Base-by-base conservation (phyloP, 345 rosid species). In the Carallia brachiata region DNA sequence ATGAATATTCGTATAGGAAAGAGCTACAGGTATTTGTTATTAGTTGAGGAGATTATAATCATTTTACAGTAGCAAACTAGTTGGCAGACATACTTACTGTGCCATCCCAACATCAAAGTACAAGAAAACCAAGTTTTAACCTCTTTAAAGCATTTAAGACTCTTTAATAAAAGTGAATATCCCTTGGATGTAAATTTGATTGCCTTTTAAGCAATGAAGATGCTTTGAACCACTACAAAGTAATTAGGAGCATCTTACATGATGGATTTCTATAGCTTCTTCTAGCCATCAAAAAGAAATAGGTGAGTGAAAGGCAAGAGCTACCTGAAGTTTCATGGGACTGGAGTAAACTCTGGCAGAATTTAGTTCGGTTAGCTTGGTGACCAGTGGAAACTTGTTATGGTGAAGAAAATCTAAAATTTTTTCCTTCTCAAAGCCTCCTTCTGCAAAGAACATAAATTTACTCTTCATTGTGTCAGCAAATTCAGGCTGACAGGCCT, bases 351-450 rank as follows among this genome's bases (percentile, higher is more conserved):
- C 97, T 82, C 81, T 84, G 75, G 62, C 78, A 47, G 92, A 85
- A 72, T 87, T 93, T 44, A 85, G 79, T 67, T 91, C 96, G 62
- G 86, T 89, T 78, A 93, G 69, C 80, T 70, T 85, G 72, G 91
- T 91, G 58, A 91, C 84, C 75, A 93, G 71, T 2, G 98, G 96
- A 73, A 89, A 93, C 85, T 89, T 93, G 86, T 85, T 86, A 62
- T 73, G 62, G 69, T 83, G 82, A 78, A 93, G 36, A 85, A 90
- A 90, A 76, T 88, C 81, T 73, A 88, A 75, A 69, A 89, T 76
- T 55, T 79, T 84, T 23, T 84, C 84, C 86, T 44, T 70, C 75
- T 80, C 76, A 77, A 79, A 86, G 61, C 70, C 54, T 72, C 88
- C 96, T 65, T 84, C 98, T 93, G 83, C 86, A 85, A 73, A 74